Conservation (phyloP, 148 eudicot genomes). For the Arbutus unedo region DNA sequence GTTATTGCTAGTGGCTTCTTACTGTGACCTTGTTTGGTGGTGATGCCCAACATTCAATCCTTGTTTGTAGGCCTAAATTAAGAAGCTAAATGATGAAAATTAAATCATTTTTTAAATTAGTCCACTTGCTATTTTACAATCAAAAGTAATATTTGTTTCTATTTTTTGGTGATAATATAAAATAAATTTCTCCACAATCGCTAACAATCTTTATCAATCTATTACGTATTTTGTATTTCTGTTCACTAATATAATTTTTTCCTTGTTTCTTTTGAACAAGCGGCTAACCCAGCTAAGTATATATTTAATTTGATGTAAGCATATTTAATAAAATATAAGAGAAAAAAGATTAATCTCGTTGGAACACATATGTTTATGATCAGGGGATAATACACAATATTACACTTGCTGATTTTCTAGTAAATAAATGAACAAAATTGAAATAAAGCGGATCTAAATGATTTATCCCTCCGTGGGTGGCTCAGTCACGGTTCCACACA, state of each 20-base stretch:
- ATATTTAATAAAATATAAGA: no score
- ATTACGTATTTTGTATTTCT: background rate
- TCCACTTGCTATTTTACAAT: background rate
- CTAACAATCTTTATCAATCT: background rate
- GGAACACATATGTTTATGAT: no score
- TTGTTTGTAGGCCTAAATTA: no score
- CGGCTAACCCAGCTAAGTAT: no score
- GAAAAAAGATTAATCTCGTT: no score
- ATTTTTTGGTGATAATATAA: background rate
- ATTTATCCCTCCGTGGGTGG: background rate
- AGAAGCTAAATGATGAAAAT: background rate
- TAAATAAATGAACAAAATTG: background rate
- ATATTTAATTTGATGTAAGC: no score
- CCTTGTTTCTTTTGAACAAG: no score
- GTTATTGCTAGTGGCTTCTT: no score
- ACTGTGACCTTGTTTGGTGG: no score
- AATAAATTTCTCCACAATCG: background rate
- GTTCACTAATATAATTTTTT: background rate
- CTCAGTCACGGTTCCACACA: background rate
- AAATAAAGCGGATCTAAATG: background rate
- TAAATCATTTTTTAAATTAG: background rate
- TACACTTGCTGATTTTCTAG: no score
- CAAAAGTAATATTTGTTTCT: background rate
- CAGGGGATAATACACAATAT: no score
- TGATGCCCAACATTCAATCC: no score